Conservation (phyloP, 2,329 filamentous ascomycete genomes). For the Balansia obtecta region DNA sequence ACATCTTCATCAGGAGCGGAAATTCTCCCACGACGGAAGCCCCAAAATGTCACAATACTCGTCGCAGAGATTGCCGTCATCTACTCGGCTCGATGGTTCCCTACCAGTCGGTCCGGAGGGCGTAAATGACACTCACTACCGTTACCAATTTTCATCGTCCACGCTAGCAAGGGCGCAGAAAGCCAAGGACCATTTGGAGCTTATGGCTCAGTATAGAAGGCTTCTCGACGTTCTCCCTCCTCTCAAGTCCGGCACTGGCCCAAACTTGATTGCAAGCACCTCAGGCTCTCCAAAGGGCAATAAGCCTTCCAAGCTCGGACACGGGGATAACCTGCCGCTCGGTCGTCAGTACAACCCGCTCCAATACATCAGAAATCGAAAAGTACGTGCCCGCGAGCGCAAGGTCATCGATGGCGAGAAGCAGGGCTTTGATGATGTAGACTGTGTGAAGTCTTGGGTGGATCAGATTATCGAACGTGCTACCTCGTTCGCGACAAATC, state of each 20-base stretch:
- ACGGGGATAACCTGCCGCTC: conserved; percentile 23
- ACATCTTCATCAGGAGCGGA: conserved; percentile 60
- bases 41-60: conserved; percentile 37
- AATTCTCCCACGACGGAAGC: conserved; percentile 47
- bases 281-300: conserved; percentile 25
- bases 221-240: conserved; percentile 70
- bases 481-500: conserved; percentile 14
- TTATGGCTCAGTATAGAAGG: conserved; percentile 72
- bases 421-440: conserved; percentile 65
- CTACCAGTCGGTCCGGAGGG: conserved; percentile 35
- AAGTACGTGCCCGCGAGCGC: conserved; percentile 68
- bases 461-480: conserved; percentile 42
- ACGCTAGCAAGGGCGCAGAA: conserved; percentile 75
- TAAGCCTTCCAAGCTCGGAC: conserved; percentile 18
- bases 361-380: conserved; percentile 84
- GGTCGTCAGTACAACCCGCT: conserved; percentile 80
- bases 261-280: conserved; percentile 27
- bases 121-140: conserved; percentile 32
- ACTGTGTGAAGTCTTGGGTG: conserved; percentile 64
- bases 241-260: conserved; percentile 36
- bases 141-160: conserved; percentile 61
- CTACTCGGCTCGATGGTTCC: conserved; percentile 29
- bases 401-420: conserved; percentile 60
- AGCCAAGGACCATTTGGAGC: conserved; percentile 73
- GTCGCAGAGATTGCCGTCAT: conserved; percentile 27